Evolutionary conservation across 2,329 filamentous ascomycete genomes (phyloP), one percentile per base, ranked within the genome.

Genomic region (Pseudophaeomoniella oleicola): DNA sequence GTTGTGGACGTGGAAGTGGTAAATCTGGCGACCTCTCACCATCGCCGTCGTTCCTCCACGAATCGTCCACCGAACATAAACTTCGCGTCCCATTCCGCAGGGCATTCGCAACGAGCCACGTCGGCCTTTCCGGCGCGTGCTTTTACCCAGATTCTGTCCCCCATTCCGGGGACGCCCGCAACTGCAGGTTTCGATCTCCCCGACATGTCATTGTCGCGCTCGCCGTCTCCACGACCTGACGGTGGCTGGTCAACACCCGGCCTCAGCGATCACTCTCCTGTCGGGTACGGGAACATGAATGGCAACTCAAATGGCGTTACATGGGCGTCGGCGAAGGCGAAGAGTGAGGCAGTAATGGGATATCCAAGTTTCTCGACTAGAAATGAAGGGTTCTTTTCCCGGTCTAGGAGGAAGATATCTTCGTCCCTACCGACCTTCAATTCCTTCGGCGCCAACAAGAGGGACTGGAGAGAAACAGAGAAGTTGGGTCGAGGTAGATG

Each of bases 161-260:
- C 22, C 22, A 27, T 27, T n/a, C 22, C 22, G 22, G 22, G 22
- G 22, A 27, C 22, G 9, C 22, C 22, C n/a, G 22, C 22, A 27
- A n/a, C 6, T 27, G 9, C 22, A 27, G 22, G n/a, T 6, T 27
- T n/a, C 9, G 22, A n/a, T 27, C 6, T n/a, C n/a, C n/a, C n/a
- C n/a, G n/a, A 32, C 9, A 94, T 94, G 87, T 82, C 82, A 47
- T 64, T 88, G 44, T 90, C 86, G 47, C 77, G 85, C 60, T 92
- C 84, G 53, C 84, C 87, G 35, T 94, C 85, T 38, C 88, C 87
- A 43, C 72, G 76, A 44, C 80, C 77, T 42, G 81, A 81, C 50
- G 85, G 84, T 53, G 86, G 86, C 49, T 94, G 88, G 87, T 76
- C 83, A 39, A 90, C 80, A 60, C 85, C 81, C 38, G 83, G 78